These are phyloP conservation scores for Chamaenerion angustifolium DNA, from an alignment of 345 rosid species.

Conservation along the genomic window DNA sequence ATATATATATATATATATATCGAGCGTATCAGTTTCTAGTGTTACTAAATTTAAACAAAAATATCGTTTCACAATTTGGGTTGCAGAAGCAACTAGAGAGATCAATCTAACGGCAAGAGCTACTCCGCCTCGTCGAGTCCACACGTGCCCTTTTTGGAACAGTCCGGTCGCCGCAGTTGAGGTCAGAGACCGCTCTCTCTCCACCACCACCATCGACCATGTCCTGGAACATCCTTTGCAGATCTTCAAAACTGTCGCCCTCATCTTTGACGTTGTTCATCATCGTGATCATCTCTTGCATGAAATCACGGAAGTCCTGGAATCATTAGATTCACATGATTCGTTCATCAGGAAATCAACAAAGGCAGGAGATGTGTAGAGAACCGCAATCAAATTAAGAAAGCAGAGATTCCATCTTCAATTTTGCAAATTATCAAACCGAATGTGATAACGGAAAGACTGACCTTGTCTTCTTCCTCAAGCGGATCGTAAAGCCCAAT, in stretches of 20 bases:
- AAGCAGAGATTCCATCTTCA: neutral
- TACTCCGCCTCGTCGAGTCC: slow-evolving; percentile 19
- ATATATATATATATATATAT: too few species aligned
- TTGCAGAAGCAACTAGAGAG: too few species aligned
- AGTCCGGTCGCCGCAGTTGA: slow-evolving; percentile 11
- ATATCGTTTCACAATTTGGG: too few species aligned
- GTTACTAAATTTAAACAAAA: too few species aligned
- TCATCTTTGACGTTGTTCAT: slow-evolving; percentile 75
- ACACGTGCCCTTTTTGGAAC: slow-evolving; percentile 36
- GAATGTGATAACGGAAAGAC: neutral
- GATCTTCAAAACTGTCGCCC: slow-evolving; percentile 80
- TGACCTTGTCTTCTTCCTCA: slow-evolving; percentile 59
- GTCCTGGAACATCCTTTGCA: slow-evolving; percentile 73
- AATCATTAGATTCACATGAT: neutral
- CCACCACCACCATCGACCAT: slow-evolving; percentile 39
- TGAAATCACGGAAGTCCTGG: slow-evolving; percentile 71
- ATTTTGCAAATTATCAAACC: neutral
- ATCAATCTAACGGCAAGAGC: slow-evolving; percentile 13
- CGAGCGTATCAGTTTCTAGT: too few species aligned
- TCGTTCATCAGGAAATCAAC: neutral
- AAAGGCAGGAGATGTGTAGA: too few species aligned
- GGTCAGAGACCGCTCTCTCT: slow-evolving; percentile 22
- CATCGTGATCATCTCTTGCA: slow-evolving; percentile 91
- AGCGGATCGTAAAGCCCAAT: slow-evolving; percentile 71
- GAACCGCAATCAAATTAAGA: slow-evolving; percentile 3